Conservation (phyloP, 148 eudicot species). For the Arbutus unedo region DNA sequence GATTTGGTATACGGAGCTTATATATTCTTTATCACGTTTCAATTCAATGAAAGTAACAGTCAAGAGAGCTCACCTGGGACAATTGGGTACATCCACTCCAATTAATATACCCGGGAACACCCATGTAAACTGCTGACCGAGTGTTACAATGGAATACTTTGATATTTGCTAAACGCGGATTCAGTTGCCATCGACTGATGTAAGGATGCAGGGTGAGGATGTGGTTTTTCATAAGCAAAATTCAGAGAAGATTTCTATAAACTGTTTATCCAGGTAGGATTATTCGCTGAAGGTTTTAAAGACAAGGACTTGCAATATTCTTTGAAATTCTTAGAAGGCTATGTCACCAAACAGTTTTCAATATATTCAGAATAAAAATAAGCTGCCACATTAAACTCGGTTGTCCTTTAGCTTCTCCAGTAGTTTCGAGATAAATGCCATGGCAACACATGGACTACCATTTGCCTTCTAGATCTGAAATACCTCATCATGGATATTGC, state of each 20-base stretch:
- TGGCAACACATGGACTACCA: not conserved
- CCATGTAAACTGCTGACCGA: not conserved
- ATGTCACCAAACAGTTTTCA: not conserved
- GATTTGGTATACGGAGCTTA: not conserved
- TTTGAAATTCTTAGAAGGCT: not conserved
- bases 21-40: not conserved
- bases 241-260: not conserved
- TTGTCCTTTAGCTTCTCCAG: slow-evolving; percentile 6
- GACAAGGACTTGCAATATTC: not conserved
- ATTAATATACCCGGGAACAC: not conserved
- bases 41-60: not conserved
- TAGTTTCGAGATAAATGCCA: not conserved
- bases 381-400: not conserved
- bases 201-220: not conserved
- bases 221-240: not conserved
- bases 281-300: not conserved
- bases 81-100: not conserved
- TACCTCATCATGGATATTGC: not conserved
- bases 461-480: not conserved
- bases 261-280: not conserved
- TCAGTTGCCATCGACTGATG: not conserved
- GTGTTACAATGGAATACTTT: not conserved
- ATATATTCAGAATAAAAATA: not conserved
- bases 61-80: not conserved
- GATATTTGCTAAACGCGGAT: not conserved